Evolutionary conservation across 331 rosid species (phyloP).

Genomic region (Acacia concinna): DNA sequence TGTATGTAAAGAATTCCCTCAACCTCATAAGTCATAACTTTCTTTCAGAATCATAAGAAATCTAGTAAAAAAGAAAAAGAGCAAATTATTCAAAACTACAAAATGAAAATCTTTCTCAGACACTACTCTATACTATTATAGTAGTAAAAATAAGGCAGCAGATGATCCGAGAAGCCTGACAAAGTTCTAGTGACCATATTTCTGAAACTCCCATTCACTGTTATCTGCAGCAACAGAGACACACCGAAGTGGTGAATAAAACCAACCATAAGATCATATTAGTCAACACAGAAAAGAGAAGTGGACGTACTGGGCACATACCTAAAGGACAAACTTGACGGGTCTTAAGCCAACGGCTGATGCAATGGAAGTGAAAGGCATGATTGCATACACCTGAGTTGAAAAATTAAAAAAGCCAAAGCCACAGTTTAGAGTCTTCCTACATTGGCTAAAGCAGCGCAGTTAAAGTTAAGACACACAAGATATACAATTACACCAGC

Average conservation of each 20-base stretch:
- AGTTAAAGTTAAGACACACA: neutral
- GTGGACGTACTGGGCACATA: constrained; percentile 22
- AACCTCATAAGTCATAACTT: neutral
- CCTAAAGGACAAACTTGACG: constrained; percentile 78
- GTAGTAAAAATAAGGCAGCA: neutral
- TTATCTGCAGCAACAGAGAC: constrained; percentile 46
- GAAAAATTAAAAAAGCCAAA: neutral
- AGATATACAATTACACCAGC: neutral
- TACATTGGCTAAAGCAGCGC: constrained; percentile 1
- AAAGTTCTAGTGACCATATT: constrained; percentile 57
- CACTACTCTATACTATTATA: neutral
- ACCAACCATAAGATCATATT: neutral
- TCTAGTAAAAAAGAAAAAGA: constrained; percentile 24
- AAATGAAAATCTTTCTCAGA: neutral
- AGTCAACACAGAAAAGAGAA: neutral
- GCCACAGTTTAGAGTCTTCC: constrained; percentile 19
- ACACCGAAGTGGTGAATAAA: constrained; percentile 5
- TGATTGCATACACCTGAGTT: constrained; percentile 65
- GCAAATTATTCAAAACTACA: neutral
- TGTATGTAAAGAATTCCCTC: constrained; percentile 11
- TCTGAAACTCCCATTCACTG: constrained; percentile 74
- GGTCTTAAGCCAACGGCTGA: constrained; percentile 73
- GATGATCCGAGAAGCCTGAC: neutral
- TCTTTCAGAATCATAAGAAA: constrained; percentile 10
- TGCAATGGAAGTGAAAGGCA: constrained; percentile 75